phyloP scores from a whole-genome alignment of 208 protist species.

The Plasmodiophora brassicae region DNA sequence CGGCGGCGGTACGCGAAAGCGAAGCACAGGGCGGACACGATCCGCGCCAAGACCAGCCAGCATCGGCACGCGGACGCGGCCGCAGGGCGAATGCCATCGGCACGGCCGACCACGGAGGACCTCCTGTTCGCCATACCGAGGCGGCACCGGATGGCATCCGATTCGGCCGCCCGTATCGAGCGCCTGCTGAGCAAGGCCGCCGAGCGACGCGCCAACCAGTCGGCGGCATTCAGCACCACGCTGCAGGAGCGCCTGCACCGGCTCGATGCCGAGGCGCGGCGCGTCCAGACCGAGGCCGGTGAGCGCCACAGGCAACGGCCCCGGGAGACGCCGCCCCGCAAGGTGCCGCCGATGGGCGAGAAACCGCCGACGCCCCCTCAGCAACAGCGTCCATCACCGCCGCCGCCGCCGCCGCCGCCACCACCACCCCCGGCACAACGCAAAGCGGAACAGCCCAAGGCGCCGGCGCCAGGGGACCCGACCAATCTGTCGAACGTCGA shows the following conservation, averaged over 20 bases:
- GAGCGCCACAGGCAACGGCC: background rate
- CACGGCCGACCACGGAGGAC: background rate
- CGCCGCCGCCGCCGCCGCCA: background rate
- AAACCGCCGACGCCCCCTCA: background rate
- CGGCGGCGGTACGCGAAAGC: conserved; percentile 8
- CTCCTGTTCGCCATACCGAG: background rate
- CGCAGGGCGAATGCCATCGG: background rate
- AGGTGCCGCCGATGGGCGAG: background rate
- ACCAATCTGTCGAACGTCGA: background rate
- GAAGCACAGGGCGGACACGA: conserved; percentile 1
- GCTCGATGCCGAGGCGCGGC: background rate
- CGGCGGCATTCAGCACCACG: background rate
- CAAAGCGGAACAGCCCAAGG: background rate
- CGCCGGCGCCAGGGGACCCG: background rate
- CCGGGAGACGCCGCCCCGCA: background rate
- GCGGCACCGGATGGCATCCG: background rate
- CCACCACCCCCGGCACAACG: background rate
- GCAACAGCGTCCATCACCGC: background rate
- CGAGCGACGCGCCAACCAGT: background rate
- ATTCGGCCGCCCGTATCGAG: conserved; percentile 5
- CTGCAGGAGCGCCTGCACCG: conserved; percentile 1
- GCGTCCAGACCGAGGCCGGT: background rate
- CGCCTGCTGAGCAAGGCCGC: conserved; percentile 1
- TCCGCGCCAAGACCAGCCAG: background rate
- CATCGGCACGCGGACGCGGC: background rate